Conservation (phyloP, 73 alveolate species). For the Stentor coeruleus region DNA sequence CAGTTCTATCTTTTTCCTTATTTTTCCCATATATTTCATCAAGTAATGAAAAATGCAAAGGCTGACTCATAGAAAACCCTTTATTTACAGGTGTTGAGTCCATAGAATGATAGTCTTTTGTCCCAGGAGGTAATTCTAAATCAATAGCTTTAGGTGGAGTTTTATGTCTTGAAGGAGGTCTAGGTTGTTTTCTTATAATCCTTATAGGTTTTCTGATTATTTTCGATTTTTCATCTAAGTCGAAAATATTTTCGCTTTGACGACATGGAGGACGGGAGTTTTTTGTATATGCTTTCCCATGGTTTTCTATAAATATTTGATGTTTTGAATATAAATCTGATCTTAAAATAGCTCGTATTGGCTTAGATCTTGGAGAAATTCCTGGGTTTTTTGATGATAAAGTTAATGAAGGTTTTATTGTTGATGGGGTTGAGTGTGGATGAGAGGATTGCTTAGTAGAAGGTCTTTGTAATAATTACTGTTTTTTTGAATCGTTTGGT, state of each 20-base stretch:
- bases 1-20: not conserved
- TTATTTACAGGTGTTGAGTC: not conserved
- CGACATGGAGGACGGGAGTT: conserved; percentile 4
- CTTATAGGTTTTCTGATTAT: not conserved
- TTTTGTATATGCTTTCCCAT: too few species aligned
- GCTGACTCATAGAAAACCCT: not conserved
- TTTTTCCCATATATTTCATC: not conserved
- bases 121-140: not conserved
- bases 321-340: too few species aligned
- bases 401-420: too few species aligned
- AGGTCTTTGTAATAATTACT: too few species aligned
- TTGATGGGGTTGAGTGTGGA: too few species aligned
- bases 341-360: too few species aligned
- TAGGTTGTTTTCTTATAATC: not conserved
- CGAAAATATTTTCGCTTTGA: not conserved
- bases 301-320: too few species aligned
- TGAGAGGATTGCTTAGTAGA: too few species aligned
- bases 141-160: not conserved
- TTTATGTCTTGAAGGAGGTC: not conserved
- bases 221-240: not conserved
- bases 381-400: too few species aligned
- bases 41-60: not conserved
- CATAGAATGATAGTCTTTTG: not conserved
- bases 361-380: too few species aligned
- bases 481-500: too few species aligned